phyloP scores from a whole-genome alignment of 305 asterid species.

The Fraxinus albicans region DNA sequence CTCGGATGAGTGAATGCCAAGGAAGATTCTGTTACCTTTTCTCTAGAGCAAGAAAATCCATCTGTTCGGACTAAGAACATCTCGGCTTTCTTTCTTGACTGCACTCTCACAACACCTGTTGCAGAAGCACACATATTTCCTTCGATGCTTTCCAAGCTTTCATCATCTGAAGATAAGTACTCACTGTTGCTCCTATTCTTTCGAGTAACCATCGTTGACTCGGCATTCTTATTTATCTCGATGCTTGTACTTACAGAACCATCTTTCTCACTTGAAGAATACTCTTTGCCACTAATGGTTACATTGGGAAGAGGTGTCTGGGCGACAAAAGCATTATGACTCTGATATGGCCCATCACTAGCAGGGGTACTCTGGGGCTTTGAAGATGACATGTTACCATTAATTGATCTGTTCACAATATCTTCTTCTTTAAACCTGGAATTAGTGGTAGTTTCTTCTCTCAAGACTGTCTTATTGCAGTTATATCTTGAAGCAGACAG shows the following conservation, averaged over 20 bases:
- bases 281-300: constrained; percentile 28
- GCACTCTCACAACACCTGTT: constrained; percentile 95
- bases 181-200: constrained; percentile 38
- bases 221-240: constrained; percentile 33
- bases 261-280: constrained; percentile 30
- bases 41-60: constrained; percentile 92
- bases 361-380: constrained; percentile 24
- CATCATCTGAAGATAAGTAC: constrained; percentile 56
- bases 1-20: constrained; percentile 98
- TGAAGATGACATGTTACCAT: constrained; percentile 30
- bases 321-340: constrained; percentile 27
- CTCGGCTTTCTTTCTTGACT: constrained; percentile 96
- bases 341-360: constrained; percentile 38
- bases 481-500: constrained; percentile 48
- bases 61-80: constrained; percentile 99
- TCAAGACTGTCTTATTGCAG: constrained; percentile 34
- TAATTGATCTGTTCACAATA: constrained; percentile 40
- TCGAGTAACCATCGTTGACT: constrained; percentile 31
- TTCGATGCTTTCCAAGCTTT: constrained; percentile 62
- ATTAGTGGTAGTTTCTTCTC: constrained; percentile 36
- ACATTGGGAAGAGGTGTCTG: constrained; percentile 33
- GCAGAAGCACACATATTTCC: constrained; percentile 89
- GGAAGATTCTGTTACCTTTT: constrained; percentile 95
- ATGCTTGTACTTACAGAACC: constrained; percentile 39
- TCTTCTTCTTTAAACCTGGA: constrained; percentile 34